Conservation (phyloP, 106 monocot genomes). For the Dioscorea dumetorum region DNA sequence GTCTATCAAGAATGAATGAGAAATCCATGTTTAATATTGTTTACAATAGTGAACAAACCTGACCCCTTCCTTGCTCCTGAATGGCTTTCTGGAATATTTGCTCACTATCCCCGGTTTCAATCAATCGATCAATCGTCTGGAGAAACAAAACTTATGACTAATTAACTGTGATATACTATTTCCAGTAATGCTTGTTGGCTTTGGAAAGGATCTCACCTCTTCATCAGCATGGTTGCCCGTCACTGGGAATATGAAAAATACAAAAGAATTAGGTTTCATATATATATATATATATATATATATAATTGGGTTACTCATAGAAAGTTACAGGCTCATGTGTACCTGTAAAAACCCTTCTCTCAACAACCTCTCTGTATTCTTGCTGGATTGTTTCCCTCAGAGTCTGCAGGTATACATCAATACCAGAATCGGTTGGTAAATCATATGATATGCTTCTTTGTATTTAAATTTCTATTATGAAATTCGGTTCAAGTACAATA, state of each 20-base stretch:
- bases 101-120: conserved; percentile 93
- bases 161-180: too few relatives aligned
- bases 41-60: conserved; percentile 35
- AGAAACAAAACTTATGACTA: not conserved
- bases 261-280: not conserved
- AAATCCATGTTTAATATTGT: too few relatives aligned
- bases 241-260: conserved; percentile 37
- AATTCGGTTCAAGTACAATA: too few relatives aligned
- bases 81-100: conserved; percentile 95
- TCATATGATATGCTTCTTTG: too few relatives aligned
- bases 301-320: not conserved
- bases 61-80: conserved; percentile 88
- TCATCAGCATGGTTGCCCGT: conserved; percentile 91
- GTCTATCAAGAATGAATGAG: too few relatives aligned
- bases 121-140: conserved; percentile 85
- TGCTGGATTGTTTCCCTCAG: conserved; percentile 76
- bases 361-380: conserved; percentile 88
- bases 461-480: too few relatives aligned
- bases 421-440: too few relatives aligned
- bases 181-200: not conserved
- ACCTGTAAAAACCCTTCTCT: conserved; percentile 98
- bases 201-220: conserved; percentile 42
- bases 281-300: too few relatives aligned
- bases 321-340: not conserved
- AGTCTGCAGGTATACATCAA: conserved; percentile 26